Evolutionary conservation across 2,329 filamentous ascomycete species (phyloP), one percentile per base, ranked within the genome.

Genomic region (Aspergillus sp.): DNA sequence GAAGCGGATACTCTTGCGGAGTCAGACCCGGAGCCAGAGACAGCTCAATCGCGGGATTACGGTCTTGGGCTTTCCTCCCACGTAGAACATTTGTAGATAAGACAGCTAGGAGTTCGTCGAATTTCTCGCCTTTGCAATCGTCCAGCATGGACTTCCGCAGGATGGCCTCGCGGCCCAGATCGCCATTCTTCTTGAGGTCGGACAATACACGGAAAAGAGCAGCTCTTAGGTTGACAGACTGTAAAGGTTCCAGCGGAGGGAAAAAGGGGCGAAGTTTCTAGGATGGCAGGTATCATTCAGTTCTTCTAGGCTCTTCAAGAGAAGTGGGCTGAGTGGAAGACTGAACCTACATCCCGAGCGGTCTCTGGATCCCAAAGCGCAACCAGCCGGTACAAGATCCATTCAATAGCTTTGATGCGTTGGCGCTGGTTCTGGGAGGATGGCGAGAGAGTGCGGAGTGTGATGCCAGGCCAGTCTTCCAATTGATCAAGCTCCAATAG

Each of bases 81-180:
- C 90, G 90, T 61, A 98, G 73, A 0, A 96, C 92, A 0, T 86
- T 84, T 14, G 90, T 90, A 1, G 93, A 97, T 67, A 99, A 96
- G 0, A 86, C 81, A 3, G 91, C 86, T 27, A 98, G 81, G 1
- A 96, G 78, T 70, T 99, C 95, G 70, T 93, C 92, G 55, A 98
- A 85, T 62, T 91, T 88, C 55, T 96, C 92, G 6, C 93, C 93
- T 64, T 90, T 93, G 77, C 95, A 99, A 67, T 99, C 93, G 70
- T 99, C 95, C 52, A 99, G 80, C 90, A 97, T 96, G 0, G 91
- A 96, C 78, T 96, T 97, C 52, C 95, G 86, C 33, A 98, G 77
- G 1, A 96, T 84, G 0, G 85, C 84, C 68, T 96, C 92, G 50
- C 90, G 83, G 3, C 91, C 90, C 8, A 98, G 80, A 0, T 88